Evolutionary conservation across 208 protist species (phyloP), one percentile per base, ranked within the genome.

Genomic region (Plasmodiophora brassicae): DNA sequence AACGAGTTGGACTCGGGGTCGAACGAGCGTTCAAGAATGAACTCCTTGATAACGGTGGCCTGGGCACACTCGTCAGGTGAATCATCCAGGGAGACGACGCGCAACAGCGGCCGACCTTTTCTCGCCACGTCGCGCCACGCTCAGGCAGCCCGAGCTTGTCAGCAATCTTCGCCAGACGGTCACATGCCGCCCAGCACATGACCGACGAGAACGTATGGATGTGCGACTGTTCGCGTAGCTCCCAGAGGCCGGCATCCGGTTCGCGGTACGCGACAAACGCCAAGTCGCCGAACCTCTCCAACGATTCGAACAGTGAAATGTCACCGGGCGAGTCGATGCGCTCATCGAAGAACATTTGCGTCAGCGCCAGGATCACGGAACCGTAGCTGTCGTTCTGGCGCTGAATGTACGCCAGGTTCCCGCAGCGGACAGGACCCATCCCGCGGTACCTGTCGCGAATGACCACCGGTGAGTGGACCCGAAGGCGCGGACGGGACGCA

Each of bases 261-360:
- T 91, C 86, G 39, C 90, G 71, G 50, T 92, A 92, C 20, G 71
- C 86, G 1, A 43, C 86, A n/a, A 90, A 91, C 0, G 90, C 86
- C 35, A 83, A 54, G 53, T 89, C 60, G 38, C 88, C 89, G 0
- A 92, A 25, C 0, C 46, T 53, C 60, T 91, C 88, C 38, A 92
- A 84, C 43, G 46, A 72, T 46, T 88, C 46, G 72, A 91, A 92
- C 50, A 90, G 43, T 0, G 71, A 28, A 54, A 88, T 83, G 41
- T 93, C 91, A 71, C 91, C 92, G 38, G 88, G 89, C 60, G 89
- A 91, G 35, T 93, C 90, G 22, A 93, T 36, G 43, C 91, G 71
- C 54, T 93, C 46, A 87, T 93, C 92, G 85, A 93, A 93, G 87
- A 93, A 93, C 53, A 87, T 92, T 85, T 93, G 92, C 22, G 86